These are phyloP conservation scores for Pythium biforme DNA, from an alignment of 352 stramenopile genomes.

Conservation along the genomic window DNA sequence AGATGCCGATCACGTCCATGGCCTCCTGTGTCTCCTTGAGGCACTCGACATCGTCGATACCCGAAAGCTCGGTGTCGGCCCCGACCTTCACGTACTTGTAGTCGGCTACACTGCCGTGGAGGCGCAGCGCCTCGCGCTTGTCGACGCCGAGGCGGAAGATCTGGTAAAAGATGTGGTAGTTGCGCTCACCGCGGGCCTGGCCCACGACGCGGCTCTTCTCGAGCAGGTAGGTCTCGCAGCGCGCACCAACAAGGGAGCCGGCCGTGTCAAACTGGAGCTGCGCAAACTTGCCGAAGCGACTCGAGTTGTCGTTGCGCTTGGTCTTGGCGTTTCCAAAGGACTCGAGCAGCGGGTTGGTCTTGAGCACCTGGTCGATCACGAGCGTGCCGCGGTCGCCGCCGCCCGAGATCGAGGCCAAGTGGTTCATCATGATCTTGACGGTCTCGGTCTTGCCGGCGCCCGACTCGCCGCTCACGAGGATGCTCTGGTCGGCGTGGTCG, in stretches of 20 bases:
- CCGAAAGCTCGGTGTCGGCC: constrained; percentile 48
- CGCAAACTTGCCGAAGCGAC: constrained; percentile 79
- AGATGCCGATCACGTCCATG: constrained; percentile 89
- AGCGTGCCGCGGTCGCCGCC: constrained; percentile 59
- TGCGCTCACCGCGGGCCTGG: constrained; percentile 90
- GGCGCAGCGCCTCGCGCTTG: constrained; percentile 51
- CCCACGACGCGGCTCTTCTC: constrained; percentile 95
- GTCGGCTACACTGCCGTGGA: constrained; percentile 52
- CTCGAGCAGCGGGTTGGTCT: constrained; percentile 75
- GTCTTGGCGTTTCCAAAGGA: constrained; percentile 83
- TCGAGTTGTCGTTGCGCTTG: constrained; percentile 83
- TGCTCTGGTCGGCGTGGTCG: constrained; percentile 79
- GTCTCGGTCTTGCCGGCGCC: constrained; percentile 89
- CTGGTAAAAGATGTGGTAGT: constrained; percentile 99
- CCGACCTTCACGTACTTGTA: constrained; percentile 82
- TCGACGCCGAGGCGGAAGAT: constrained; percentile 66
- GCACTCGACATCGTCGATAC: constrained; percentile 66
- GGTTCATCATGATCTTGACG: constrained; percentile 88
- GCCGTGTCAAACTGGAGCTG: constrained; percentile 72
- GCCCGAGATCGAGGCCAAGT: constrained; percentile 71
- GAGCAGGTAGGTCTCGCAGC: constrained; percentile 93
- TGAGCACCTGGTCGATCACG: constrained; percentile 79
- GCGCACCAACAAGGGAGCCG: constrained; percentile 61
- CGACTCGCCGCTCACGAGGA: constrained; percentile 85
- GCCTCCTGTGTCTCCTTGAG: constrained; percentile 87